Conservation (phyloP, 495 filamentous ascomycete genomes). For the Xylona heveae region DNA sequence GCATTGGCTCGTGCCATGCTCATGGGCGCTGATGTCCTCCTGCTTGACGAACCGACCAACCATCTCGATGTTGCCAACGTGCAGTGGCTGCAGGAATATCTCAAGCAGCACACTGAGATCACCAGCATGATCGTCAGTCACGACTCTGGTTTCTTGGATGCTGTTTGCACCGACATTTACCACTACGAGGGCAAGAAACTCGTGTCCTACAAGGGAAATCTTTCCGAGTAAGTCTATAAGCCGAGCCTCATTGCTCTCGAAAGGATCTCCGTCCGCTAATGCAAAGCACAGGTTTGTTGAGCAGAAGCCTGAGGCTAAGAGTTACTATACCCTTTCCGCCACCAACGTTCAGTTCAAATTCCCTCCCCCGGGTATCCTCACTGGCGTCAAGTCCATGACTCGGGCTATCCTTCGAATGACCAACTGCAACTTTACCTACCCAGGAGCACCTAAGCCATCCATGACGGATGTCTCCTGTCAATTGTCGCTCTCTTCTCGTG, state of each 20-base stretch:
- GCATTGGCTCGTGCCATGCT: slow-evolving; percentile 94
- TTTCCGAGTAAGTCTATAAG: slow-evolving; percentile 39
- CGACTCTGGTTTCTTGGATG: slow-evolving; percentile 93
- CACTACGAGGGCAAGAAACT: slow-evolving; percentile 98
- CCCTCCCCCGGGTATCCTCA: slow-evolving; percentile 81
- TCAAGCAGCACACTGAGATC: slow-evolving; percentile 89
- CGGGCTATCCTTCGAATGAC: slow-evolving; percentile 90
- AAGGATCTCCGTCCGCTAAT: too few species aligned
- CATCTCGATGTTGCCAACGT: slow-evolving; percentile 94
- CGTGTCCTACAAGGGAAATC: slow-evolving; percentile 82
- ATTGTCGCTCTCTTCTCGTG: slow-evolving; percentile 73
- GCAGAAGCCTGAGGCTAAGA: slow-evolving; percentile 86
- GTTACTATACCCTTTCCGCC: slow-evolving; percentile 91
- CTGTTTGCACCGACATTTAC: slow-evolving; percentile 96
- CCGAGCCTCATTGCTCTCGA: too few species aligned
- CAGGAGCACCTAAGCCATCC: slow-evolving; percentile 64
- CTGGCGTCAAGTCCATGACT: slow-evolving; percentile 85
- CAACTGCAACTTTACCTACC: slow-evolving; percentile 78
- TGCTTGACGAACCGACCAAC: slow-evolving; percentile 98
- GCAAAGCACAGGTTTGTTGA: slow-evolving; percentile 61
- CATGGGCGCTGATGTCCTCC: slow-evolving; percentile 78
- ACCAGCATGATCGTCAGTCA: slow-evolving; percentile 94
- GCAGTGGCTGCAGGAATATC: slow-evolving; percentile 84
- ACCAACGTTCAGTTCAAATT: slow-evolving; percentile 93
- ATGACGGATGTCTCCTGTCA: slow-evolving; percentile 70